phyloP scores from a whole-genome alignment of 108 stramenopile genomes.

The Discostella pseudostelligera region DNA sequence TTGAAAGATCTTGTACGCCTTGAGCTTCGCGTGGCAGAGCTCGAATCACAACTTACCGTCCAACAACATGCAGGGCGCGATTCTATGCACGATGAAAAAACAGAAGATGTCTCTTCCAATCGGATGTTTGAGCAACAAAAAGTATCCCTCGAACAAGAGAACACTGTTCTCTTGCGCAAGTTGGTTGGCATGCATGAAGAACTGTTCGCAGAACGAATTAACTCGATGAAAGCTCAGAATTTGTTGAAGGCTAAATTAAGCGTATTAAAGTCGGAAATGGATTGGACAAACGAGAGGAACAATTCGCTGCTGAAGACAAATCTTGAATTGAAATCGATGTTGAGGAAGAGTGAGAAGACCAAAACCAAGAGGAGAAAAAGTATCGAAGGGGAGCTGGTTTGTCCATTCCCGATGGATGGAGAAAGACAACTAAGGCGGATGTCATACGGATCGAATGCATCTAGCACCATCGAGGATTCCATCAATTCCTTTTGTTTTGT shows the following conservation, averaged over 20 bases:
- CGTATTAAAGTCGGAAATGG: neutral
- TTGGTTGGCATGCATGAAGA: neutral
- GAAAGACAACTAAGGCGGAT: neutral
- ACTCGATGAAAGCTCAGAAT: too few species aligned
- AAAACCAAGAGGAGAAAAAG: too few species aligned
- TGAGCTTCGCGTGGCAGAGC: slow-evolving; percentile 14
- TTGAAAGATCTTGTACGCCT: neutral
- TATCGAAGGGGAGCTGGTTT: neutral
- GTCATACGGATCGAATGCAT: neutral
- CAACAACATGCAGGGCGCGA: neutral
- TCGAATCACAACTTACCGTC: slow-evolving; percentile 11
- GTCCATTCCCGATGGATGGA: neutral
- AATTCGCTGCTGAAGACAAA: neutral
- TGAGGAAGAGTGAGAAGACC: neutral
- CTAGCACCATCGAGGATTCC: neutral
- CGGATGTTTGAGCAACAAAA: too few species aligned
- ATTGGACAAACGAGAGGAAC: neutral
- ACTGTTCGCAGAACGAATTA: too few species aligned
- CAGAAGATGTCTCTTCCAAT: too few species aligned
- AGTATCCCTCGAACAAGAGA: neutral
- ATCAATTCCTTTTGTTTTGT: neutral
- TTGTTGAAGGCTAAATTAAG: slow-evolving; percentile 2
- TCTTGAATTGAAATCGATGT: neutral
- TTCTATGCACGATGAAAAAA: too few species aligned
- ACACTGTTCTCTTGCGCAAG: too few species aligned